Conservation (phyloP, 169 alveolate genomes). For the Eimeria sp. region DNA sequence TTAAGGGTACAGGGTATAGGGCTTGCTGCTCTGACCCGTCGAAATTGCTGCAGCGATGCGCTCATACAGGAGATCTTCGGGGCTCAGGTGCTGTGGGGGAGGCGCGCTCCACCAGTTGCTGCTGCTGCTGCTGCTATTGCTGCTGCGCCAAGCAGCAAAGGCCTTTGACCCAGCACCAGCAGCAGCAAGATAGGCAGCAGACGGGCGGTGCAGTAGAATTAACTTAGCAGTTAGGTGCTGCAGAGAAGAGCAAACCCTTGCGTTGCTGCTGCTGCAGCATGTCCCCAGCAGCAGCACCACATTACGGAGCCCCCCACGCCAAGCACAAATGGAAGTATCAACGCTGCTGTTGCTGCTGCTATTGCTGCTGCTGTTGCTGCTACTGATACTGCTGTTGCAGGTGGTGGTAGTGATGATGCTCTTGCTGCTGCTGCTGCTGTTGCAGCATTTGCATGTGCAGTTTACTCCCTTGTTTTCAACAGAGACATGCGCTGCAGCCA, state of each 20-base stretch:
- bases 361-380: slow-evolving; percentile 34
- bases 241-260: slow-evolving; percentile 34
- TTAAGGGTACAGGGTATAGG: background rate
- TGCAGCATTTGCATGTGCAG: slow-evolving; percentile 67
- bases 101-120: slow-evolving; percentile 44
- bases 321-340: background rate
- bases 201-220: slow-evolving; percentile 57
- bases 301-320: slow-evolving; percentile 46
- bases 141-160: slow-evolving; percentile 35
- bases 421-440: no score
- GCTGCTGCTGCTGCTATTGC: background rate
- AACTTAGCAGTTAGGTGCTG: slow-evolving; percentile 39
- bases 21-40: background rate
- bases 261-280: slow-evolving; percentile 66
- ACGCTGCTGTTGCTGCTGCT: background rate
- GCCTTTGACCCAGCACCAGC: slow-evolving; percentile 38
- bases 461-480: slow-evolving; percentile 74
- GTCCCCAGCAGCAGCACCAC: slow-evolving; percentile 56
- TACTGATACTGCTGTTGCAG: no score
- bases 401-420: no score
- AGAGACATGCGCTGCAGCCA: slow-evolving; percentile 36
- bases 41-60: slow-evolving; percentile 18
- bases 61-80: slow-evolving; percentile 46
- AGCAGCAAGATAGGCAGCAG: slow-evolving; percentile 44
- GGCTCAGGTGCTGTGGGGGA: slow-evolving; percentile 45